Base-by-base conservation (phyloP, 2,329 filamentous ascomycete genomes). In the Myotisia sp. region DNA sequence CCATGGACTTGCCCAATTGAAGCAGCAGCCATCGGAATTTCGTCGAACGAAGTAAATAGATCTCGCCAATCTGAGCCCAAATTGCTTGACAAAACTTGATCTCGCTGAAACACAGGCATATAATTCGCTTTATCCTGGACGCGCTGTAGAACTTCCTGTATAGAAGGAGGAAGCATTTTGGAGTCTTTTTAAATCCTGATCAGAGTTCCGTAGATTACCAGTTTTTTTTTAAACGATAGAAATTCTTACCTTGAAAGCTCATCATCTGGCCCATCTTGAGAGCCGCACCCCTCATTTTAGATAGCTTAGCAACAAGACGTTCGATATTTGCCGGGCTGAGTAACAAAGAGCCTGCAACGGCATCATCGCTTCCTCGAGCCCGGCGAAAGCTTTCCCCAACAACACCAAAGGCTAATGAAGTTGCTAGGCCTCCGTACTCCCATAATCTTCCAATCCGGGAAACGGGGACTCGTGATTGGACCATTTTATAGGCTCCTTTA, bases 51-150 rank as follows among this genome's bases (percentile, higher is more conserved):
- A 13, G 66, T 67, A 48, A 87, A 98, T 1, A 94, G 60, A 1
- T 83, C 72, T 31, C 84, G 72, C 90, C 90, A 98, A 35, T 87
- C 70, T 0, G 71, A 50, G 0, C 90, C 90, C 0, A 98, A 68
- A 48, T 92, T 92, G 4, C 70, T 65, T 0, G 65, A 57, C 5
- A 98, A 68, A 0, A 98, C 87, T 39, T 78, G 75, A 54, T 98
- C 77, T 7, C 90, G 78, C 56, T 98, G 90, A 54, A 77, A 93
- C 2, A 83, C 71, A 0, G 90, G 90, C 90, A 98, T 98, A 56
- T 95, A 98, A 56, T 98, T 87, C 24, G 90, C 90, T 37, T 83
- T 78, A 54, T 98, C 90, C 54, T 98, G 90, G 0, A 98, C 90
- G 4, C 92, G 76, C 53, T 93, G 85, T 8, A 98, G 64, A 2